Base-by-base conservation (phyloP, 2,329 filamentous ascomycete genomes). In the Leptosphaerulina australis region DNA sequence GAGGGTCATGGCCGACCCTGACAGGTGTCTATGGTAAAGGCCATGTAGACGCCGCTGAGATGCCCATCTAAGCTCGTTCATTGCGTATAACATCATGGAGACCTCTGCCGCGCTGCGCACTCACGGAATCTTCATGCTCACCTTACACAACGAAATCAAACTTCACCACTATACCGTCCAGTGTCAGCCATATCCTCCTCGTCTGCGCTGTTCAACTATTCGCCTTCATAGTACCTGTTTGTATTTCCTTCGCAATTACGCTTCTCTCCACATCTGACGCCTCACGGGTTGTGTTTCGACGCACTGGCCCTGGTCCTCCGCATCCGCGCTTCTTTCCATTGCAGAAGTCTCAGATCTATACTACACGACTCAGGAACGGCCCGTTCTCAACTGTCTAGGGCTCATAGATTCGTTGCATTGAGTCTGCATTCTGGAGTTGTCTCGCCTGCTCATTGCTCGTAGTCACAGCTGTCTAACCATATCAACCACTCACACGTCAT, bases 261-360 rank as follows among this genome's bases (percentile, higher is more conserved):
- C 38, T 56, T 48, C 55, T 36, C 45, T 55, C 53, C 55, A 53
- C 57, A 44, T 38, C 46, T 35, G 49, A 56, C 66, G 58, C 64
- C 64, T 62, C 62, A 53, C 63, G 59, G 57, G 63, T 66, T 58
- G 58, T 69, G 70, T 71, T 57, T 72, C 63, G 65, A 62, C 57
- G 69, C 70, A 63, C 60, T 69, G 69, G 65, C 67, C 69, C 59
- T 40, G 54, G 44, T 48, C 55, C 59, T 68, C 64, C 59, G 57
- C 64, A 62, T 64, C 62, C 66, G 65, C 67, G 56, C 55, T 55
- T 50, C 60, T 50, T 62, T 48, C 58, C 52, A 63, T 65, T 64
- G 60, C 64, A 59, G 53, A 62, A 45, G 63, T 70, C 65, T 68
- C 56, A 65, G 57, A 59, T 46, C 53, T 59, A 57, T 60, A 50